Percentiles rank a stretch among this genome's conserved stretches.
phyloP scores from a whole-genome alignment of 2,329 filamentous ascomycete genomes.

The Arthrinium phaeospermum region DNA sequence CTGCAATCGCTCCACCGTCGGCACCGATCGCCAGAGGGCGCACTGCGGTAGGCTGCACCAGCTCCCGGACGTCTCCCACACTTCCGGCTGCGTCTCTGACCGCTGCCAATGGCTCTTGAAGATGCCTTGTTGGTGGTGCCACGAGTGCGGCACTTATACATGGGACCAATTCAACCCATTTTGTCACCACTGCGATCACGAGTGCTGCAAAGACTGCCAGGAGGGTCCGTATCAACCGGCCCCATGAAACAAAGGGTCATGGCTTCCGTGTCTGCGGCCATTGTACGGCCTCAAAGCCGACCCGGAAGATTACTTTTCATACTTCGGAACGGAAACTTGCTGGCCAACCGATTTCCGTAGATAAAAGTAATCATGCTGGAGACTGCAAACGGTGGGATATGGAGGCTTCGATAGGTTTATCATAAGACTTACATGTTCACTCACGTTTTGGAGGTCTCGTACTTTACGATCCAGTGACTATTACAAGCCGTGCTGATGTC shows the following conservation, averaged over 20 bases:
- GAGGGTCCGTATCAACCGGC: neutral
- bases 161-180: neutral
- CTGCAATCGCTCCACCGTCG: neutral
- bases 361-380: too few relatives aligned
- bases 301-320: neutral
- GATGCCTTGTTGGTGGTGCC: neutral
- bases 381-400: neutral
- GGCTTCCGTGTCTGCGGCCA: neutral
- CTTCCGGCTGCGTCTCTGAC: neutral
- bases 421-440: neutral
- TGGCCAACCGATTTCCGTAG: neutral
- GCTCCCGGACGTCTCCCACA: neutral
- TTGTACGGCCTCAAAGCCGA: neutral
- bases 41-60: neutral
- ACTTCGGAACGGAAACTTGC: neutral
- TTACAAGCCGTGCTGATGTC: neutral
- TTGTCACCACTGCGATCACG: neutral
- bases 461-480: neutral
- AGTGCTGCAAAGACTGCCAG: neutral
- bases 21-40: neutral
- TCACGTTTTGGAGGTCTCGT: neutral
- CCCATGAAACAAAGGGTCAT: neutral
- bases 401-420: neutral
- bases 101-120: neutral
- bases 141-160: neutral